phyloP scores from a whole-genome alignment of 2,329 filamentous ascomycete species.

The Diaporthe caulivora region DNA sequence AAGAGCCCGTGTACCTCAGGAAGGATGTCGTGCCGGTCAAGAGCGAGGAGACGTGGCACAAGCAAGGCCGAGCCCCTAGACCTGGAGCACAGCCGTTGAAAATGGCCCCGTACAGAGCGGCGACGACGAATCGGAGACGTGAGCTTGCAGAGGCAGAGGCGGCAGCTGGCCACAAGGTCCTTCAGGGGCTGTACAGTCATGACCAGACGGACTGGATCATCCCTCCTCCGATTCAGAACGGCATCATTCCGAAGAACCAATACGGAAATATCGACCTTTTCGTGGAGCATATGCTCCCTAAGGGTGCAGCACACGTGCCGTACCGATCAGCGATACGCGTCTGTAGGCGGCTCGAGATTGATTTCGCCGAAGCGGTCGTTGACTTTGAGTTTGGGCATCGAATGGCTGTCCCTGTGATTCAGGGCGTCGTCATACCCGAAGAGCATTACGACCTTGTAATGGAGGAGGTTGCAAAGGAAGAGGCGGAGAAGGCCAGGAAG shows the following conservation, averaged over 20 bases:
- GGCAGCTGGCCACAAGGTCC: conserved; percentile 82
- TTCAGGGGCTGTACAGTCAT: conserved; percentile 86
- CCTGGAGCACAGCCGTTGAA: conserved; percentile 83
- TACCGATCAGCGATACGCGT: conserved; percentile 81
- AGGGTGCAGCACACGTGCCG: conserved; percentile 84
- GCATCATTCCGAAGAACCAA: conserved; percentile 90
- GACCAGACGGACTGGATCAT: conserved; percentile 97
- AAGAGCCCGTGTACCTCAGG: conserved; percentile 85
- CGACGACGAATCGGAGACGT: conserved; percentile 86
- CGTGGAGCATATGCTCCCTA: conserved; percentile 90
- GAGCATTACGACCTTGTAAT: conserved; percentile 82
- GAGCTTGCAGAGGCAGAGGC: conserved; percentile 90
- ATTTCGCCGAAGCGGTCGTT: conserved; percentile 93
- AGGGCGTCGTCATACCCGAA: conserved; percentile 87
- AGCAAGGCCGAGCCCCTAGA: conserved; percentile 85
- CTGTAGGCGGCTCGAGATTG: conserved; percentile 86
- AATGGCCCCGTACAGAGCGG: conserved; percentile 88
- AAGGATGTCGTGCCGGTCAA: conserved; percentile 87
- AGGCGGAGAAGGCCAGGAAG: conserved; percentile 79
- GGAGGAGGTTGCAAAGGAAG: conserved; percentile 83
- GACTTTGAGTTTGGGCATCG: conserved; percentile 97
- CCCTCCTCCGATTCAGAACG: conserved; percentile 85
- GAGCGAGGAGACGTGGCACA: conserved; percentile 96
- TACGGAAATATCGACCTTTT: conserved; percentile 98
- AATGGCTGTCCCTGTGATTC: conserved; percentile 92